These are phyloP conservation scores for Xerocomus potaroensis DNA, from an alignment of 768 basidiomycete species.

Conservation along the genomic window DNA sequence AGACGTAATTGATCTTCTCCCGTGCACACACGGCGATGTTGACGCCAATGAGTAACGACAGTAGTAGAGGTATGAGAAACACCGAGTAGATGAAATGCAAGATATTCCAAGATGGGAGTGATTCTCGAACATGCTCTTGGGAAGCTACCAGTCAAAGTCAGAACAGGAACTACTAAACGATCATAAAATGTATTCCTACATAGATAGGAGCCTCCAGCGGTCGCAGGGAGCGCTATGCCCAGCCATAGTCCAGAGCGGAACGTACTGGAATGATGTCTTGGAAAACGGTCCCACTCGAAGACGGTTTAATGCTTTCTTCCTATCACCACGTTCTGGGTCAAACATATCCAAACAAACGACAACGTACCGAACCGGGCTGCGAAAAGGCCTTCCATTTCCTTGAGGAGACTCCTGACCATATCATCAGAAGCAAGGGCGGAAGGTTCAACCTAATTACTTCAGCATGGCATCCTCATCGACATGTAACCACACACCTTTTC, in stretches of 20 bases:
- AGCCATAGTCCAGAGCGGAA: constrained; percentile 72
- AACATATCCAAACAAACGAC: neutral
- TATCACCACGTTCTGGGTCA: constrained; percentile 59
- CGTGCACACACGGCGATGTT: constrained; percentile 77
- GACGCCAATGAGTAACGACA: constrained; percentile 73
- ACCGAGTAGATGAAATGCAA: constrained; percentile 77
- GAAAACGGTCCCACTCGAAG: constrained; percentile 51
- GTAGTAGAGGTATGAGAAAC: constrained; percentile 68
- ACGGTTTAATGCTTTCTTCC: constrained; percentile 66
- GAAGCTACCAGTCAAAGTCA: constrained; percentile 46
- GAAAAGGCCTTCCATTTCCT: constrained; percentile 73
- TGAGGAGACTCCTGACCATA: constrained; percentile 61
- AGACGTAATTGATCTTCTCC: constrained; percentile 86
- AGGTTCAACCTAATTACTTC: constrained; percentile 55
- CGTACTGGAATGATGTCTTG: constrained; percentile 63
- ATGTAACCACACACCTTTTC: constrained; percentile 53
- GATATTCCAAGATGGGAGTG: constrained; percentile 65
- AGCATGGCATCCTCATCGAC: neutral
- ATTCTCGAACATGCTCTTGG: constrained; percentile 44
- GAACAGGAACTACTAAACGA: neutral
- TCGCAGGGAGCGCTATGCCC: constrained; percentile 68
- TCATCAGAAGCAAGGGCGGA: constrained; percentile 64
- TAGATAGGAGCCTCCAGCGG: constrained; percentile 64
- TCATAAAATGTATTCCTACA: constrained; percentile 17
- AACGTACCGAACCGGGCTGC: constrained; percentile 70